Evolutionary conservation across 2,329 filamentous ascomycete species (phyloP), one percentile per base, ranked within the genome.

Genomic region (Penicillium polonicum): DNA sequence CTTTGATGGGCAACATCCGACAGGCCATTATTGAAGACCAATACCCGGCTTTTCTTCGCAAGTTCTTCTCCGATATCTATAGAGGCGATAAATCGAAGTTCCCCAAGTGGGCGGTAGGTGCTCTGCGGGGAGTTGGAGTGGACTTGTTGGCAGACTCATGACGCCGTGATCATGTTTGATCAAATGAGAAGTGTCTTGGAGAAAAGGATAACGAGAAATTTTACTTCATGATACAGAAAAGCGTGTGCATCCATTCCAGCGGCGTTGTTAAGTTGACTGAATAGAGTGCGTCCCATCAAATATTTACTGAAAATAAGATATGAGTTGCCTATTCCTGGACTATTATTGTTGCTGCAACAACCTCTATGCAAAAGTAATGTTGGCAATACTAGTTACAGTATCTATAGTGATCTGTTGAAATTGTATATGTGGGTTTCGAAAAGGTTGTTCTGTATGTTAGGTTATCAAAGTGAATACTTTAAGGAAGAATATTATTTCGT

Each of bases 81-180:
- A 71, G 55, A 23, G 68, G 83, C 52, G 81, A 88, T 65, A 84
- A 83, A 75, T 74, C 78, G 13, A 83, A 83, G 54, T 92, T 91
- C 70, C 94, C 95, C 0, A 75, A 78, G 0, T 99, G 94, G 94
- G 92, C 91, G 1, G 87, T 96, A 3, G 85, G 85, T 50, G 91
- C 94, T 7, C 76, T 99, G 61, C 82, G 78, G 59, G 83, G 82
- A 0, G 93, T 97, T n/a, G 90, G 88, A 1, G 85, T 99, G 56
- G 88, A 96, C 76, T 72, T 92, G 66, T 75, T 87, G 67, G 74
- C 63, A 35, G 65, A 72, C 33, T 69, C 63, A 58, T 57, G 21
- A 57, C 4, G 5, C 15, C 5, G 9, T 35, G 3, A 23, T 10
- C 35, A 31, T 35, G 5, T 23, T 42, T 39, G 12, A 21, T 9